phyloP scores from a whole-genome alignment of 2,329 filamentous ascomycete genomes.

The Colletotrichum liriopes region DNA sequence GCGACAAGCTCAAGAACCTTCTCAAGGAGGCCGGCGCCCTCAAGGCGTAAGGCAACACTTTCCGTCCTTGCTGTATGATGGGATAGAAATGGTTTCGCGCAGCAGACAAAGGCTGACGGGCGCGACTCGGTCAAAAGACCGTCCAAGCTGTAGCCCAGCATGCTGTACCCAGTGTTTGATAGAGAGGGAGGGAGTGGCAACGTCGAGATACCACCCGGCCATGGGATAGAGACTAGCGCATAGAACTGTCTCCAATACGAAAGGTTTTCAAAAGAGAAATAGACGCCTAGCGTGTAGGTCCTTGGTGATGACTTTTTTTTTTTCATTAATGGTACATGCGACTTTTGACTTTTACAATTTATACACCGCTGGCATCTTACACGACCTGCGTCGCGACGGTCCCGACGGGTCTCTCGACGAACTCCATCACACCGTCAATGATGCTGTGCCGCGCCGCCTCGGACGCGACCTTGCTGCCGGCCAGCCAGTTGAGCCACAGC shows the following conservation, averaged over 20 bases:
- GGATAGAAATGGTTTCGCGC: neutral
- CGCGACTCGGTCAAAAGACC: constrained; percentile 10
- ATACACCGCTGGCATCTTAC: constrained; percentile 42
- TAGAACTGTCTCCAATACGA: neutral
- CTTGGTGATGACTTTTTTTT: neutral
- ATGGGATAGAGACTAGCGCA: constrained; percentile 2
- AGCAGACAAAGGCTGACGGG: constrained; percentile 22
- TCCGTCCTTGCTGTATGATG: neutral
- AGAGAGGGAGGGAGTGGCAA: neutral
- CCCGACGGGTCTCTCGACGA: constrained; percentile 90
- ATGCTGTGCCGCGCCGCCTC: constrained; percentile 86
- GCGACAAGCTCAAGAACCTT: constrained; percentile 57
- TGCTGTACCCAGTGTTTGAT: constrained; percentile 3
- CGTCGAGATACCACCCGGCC: constrained; percentile 20
- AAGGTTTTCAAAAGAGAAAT: neutral
- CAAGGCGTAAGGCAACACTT: constrained; percentile 54
- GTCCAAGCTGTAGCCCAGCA: constrained; percentile 26
- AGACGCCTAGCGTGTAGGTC: no score
- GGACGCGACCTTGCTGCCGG: constrained; percentile 88
- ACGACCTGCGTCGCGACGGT: constrained; percentile 87
- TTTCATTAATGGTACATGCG: constrained; percentile 45
- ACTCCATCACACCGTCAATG: constrained; percentile 88
- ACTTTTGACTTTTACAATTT: constrained; percentile 19
- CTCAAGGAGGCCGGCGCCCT: constrained; percentile 61
- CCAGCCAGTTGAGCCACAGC: constrained; percentile 92